Percentiles rank a stretch among this genome's conserved stretches.
Conservation (phyloP, 192 early-diverging fungal genomes). For the Geosiphon pyriformis region DNA sequence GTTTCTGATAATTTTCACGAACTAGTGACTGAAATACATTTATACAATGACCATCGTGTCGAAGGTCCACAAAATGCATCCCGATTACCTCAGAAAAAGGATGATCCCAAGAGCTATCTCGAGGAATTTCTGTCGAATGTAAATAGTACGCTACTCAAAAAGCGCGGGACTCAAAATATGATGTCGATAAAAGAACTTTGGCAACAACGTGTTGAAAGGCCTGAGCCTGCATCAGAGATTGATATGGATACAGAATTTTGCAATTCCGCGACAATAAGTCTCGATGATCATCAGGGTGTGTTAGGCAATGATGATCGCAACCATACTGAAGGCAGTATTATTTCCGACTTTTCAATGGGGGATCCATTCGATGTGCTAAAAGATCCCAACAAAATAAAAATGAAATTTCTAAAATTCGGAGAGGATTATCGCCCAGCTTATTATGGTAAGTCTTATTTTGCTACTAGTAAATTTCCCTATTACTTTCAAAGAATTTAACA, state of each 20-base stretch:
- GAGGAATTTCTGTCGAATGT: constrained; percentile 1
- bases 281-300: constrained; percentile 6
- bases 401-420: constrained; percentile 65
- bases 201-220: background rate
- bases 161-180: background rate
- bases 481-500: too few relatives aligned
- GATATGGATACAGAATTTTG: constrained; percentile 17
- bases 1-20: constrained; percentile 20
- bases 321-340: constrained; percentile 1
- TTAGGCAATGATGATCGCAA: constrained; percentile 30
- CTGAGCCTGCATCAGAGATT: constrained; percentile 16
- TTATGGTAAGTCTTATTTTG: constrained; percentile 47
- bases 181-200: constrained; percentile 1
- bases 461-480: background rate
- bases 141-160: background rate
- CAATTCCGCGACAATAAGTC: background rate
- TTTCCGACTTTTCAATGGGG: constrained; percentile 25
- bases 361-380: constrained; percentile 30
- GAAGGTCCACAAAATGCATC: background rate
- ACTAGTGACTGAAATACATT: background rate
- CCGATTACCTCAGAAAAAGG: background rate
- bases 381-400: constrained; percentile 32
- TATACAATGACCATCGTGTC: constrained; percentile 8
- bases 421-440: constrained; percentile 72
- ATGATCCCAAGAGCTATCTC: background rate